A percentile compares a stretch with the other conserved stretches of the same genome.
Conservation (phyloP, 108 stramenopile genomes). For the Hondaea fermentalgiana region DNA sequence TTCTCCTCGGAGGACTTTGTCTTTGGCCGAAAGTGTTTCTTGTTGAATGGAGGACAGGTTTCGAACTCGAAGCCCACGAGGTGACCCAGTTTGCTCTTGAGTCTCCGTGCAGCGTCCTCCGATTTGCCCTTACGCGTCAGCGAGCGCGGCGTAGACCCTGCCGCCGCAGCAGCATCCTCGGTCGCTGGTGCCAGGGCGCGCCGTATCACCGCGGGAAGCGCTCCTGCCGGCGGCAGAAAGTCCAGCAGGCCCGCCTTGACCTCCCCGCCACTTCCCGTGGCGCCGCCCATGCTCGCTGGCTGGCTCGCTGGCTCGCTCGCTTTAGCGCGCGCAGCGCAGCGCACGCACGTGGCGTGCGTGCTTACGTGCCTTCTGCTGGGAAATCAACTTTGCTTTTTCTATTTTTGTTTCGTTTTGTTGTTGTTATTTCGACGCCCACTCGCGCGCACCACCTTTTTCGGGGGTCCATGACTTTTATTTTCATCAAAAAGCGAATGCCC, state of each 20-base stretch:
- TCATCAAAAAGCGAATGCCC: no score
- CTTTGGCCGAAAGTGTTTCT: neutral
- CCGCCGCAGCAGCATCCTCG: neutral
- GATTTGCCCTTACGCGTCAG: neutral
- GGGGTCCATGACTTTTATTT: no score
- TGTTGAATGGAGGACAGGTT: neutral
- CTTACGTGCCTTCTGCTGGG: no score
- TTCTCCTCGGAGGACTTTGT: neutral
- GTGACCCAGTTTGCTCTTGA: neutral
- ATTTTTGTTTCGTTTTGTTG: no score
- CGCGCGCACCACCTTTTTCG: no score
- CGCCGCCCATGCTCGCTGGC: neutral
- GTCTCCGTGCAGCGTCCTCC: neutral
- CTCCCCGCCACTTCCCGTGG: neutral
- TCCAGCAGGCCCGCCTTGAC: neutral
- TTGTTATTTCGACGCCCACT: no score
- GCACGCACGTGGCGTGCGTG: no score
- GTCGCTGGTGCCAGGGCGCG: neutral
- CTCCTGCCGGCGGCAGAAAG: neutral
- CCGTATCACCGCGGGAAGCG: neutral
- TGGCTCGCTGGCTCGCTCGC: neutral
- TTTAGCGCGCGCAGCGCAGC: no score
- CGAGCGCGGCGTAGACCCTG: neutral
- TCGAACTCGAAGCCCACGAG: neutral
- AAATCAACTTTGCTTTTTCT: no score